phyloP scores from a whole-genome alignment of 345 rosid genomes.

The Eucalyptus erythrocorys region DNA sequence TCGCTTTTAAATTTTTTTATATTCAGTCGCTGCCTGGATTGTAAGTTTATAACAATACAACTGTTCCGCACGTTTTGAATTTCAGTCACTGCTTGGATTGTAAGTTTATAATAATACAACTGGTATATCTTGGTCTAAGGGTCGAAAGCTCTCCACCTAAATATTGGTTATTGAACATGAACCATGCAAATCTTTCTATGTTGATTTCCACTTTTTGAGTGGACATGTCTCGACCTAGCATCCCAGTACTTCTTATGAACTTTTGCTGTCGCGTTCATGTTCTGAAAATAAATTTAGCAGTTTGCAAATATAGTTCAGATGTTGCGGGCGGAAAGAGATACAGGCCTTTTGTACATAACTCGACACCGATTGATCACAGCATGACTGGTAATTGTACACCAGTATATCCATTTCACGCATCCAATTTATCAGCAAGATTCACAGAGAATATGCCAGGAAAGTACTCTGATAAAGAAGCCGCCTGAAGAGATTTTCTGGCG shows the following conservation, averaged over 20 bases:
- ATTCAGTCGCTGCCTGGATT: background rate
- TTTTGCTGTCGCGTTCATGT: background rate
- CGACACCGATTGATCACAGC: background rate
- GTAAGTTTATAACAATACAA: background rate
- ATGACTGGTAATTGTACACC: background rate
- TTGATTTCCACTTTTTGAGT: rapidly evolving
- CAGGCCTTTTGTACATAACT: background rate
- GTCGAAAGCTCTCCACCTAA: background rate
- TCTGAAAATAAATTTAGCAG: background rate
- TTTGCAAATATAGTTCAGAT: background rate
- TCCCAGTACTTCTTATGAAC: background rate
- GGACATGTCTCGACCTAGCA: background rate
- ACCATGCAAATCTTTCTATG: background rate
- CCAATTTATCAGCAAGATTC: background rate
- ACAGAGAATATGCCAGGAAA: too few species aligned
- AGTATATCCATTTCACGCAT: rapidly evolving
- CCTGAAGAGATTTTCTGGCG: background rate
- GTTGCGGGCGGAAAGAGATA: background rate
- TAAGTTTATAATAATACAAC: background rate
- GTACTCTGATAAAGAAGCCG: background rate
- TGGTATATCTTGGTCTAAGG: background rate
- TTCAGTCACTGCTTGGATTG: background rate
- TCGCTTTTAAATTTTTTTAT: too few species aligned
- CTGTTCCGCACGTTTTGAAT: too few species aligned
- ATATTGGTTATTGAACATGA: background rate